Percentiles rank a stretch among this genome's conserved stretches.
Evolutionary conservation across 192 early-diverging fungal genomes (phyloP).

Genomic region (Linnemannia exigua): DNA sequence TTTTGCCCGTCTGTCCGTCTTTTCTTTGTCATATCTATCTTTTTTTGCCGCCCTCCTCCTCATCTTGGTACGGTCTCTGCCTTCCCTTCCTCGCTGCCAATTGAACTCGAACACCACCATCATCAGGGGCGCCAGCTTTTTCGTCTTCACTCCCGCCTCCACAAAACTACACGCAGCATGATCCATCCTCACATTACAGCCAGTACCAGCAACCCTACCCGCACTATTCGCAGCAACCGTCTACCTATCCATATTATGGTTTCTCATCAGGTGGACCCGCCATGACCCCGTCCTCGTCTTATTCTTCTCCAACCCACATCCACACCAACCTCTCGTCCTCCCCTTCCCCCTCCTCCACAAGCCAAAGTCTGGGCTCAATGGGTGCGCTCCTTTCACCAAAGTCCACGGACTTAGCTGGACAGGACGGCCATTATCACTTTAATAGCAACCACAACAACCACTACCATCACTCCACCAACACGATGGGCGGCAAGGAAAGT

Average conservation of each 20-base stretch:
- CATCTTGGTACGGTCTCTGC: not conserved
- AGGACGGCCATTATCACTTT: conserved; percentile 14
- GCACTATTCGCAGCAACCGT: conserved; percentile 27
- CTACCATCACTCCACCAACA: not conserved
- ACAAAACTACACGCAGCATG: conserved; percentile 35
- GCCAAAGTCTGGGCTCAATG: conserved; percentile 39
- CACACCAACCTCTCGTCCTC: conserved; percentile 40
- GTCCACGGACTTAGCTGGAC: conserved; percentile 23
- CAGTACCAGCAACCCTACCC: conserved; percentile 31
- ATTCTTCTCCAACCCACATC: conserved; percentile 35
- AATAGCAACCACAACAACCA: conserved; percentile 13
- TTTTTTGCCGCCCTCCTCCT: conserved; percentile 5
- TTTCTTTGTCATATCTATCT: not conserved
- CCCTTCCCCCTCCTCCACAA: conserved; percentile 31
- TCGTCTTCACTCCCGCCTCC: conserved; percentile 32
- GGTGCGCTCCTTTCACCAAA: conserved; percentile 39
- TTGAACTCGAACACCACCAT: not conserved
- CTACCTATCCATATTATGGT: conserved; percentile 18
- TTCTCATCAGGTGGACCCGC: conserved; percentile 31
- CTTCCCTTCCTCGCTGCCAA: not conserved
- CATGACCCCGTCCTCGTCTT: conserved; percentile 31
- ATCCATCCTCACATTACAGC: conserved; percentile 37
- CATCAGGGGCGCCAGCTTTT: conserved; percentile 14
- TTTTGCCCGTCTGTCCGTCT: not conserved
- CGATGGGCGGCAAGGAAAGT: conserved; percentile 2